Conservation (phyloP, 2,329 filamentous ascomycete genomes). For the Chaetomiaceae sp. region DNA sequence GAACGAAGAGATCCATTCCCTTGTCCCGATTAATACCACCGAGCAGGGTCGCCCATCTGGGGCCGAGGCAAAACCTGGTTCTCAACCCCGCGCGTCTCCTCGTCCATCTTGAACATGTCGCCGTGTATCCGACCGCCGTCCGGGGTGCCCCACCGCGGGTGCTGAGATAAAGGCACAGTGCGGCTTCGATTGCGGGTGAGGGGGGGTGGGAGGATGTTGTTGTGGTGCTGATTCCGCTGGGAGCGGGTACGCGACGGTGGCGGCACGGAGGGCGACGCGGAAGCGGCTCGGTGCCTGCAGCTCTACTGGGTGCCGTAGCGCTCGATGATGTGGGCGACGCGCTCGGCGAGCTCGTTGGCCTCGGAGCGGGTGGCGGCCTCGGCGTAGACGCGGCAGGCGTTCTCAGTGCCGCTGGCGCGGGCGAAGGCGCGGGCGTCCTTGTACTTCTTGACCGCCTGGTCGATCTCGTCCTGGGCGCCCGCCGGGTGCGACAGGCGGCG, state of each 20-base stretch:
- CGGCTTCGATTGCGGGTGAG: neutral
- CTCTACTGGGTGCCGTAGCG: conserved; percentile 38
- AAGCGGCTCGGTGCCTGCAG: neutral
- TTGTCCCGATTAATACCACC: neutral
- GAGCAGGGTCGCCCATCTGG: neutral
- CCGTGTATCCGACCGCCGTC: neutral
- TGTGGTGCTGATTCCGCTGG: neutral
- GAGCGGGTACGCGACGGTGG: neutral
- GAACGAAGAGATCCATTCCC: no score
- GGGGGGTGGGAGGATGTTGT: no score
- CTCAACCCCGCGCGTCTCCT: neutral
- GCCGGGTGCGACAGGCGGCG: conserved; percentile 73
- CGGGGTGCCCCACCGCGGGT: neutral
- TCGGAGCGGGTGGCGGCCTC: conserved; percentile 86
- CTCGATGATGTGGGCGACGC: conserved; percentile 71
- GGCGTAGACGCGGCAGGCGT: conserved; percentile 91
- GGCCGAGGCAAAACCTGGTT: neutral
- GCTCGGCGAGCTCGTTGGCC: conserved; percentile 81
- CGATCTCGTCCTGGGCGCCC: conserved; percentile 79
- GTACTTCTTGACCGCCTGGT: conserved; percentile 83
- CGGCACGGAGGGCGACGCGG: neutral
- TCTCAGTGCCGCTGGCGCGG: conserved; percentile 88
- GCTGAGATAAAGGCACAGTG: neutral
- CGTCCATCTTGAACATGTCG: neutral
- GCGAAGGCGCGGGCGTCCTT: conserved; percentile 85